These are phyloP conservation scores for Talaromyces islandicus DNA, from an alignment of 2,329 filamentous ascomycete genomes.

Conservation along the genomic window DNA sequence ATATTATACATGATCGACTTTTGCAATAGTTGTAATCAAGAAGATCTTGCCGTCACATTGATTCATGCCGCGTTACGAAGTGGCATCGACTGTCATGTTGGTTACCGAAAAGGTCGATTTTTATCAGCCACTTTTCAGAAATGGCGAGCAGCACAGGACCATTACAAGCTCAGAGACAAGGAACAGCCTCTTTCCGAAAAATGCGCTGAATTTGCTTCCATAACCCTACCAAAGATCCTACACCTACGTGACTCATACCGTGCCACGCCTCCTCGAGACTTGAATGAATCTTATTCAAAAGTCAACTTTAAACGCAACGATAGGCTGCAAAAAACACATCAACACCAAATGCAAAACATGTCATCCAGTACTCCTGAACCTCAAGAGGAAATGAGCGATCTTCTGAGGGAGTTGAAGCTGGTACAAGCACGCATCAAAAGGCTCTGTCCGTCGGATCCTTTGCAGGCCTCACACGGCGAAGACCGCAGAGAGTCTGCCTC, in stretches of 20 bases:
- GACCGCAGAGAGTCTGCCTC: not conserved
- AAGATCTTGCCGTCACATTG: conserved; percentile 24
- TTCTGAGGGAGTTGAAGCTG: not conserved
- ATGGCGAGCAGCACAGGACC: conserved; percentile 21
- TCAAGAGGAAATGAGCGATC: not conserved
- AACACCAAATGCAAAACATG: not conserved
- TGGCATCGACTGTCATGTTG: conserved; percentile 26
- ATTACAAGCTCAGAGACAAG: conserved; percentile 9
- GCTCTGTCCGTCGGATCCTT: not conserved
- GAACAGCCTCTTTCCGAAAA: conserved; percentile 24
- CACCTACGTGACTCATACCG: conserved; percentile 8
- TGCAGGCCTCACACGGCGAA: not conserved
- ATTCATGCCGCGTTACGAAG: conserved; percentile 30
- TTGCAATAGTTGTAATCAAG: conserved; percentile 28
- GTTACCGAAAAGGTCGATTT: conserved; percentile 11
- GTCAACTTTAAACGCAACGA: not conserved
- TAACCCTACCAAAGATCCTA: conserved; percentile 22
- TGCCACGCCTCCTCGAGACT: not conserved
- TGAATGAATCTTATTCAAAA: not conserved
- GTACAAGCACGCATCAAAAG: not conserved
- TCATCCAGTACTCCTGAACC: not conserved
- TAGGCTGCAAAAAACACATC: not conserved
- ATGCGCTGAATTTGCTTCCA: conserved; percentile 26
- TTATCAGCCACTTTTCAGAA: conserved; percentile 11
- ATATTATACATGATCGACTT: conserved; percentile 34